Evolutionary conservation across 177 flowering plant species (phyloP).

Genomic region (Telopea speciosissima): DNA sequence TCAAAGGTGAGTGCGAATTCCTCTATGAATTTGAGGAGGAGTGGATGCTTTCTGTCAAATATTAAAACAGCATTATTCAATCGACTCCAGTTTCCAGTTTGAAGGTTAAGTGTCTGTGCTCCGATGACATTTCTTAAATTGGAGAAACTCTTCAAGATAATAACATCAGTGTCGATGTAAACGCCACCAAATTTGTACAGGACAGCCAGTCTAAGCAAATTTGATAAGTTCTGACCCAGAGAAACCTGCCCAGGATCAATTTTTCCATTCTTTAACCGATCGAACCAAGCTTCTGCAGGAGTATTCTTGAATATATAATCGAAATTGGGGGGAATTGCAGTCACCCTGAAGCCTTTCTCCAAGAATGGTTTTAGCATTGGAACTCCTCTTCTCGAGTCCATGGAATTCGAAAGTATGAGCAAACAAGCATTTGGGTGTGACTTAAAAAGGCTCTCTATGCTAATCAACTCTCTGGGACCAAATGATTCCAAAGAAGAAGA

Average conservation of each 20-base stretch:
- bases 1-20: conserved; percentile 29
- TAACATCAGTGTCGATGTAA: conserved; percentile 28
- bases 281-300: conserved; percentile 28
- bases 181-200: conserved; percentile 31
- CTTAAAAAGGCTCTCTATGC: conserved; percentile 27
- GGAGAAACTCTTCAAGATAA: conserved; percentile 23
- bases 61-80: conserved; percentile 33
- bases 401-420: conserved; percentile 22
- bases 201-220: conserved; percentile 24
- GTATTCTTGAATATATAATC: conserved; percentile 22
- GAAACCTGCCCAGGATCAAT: conserved; percentile 31
- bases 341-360: conserved; percentile 16
- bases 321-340: conserved; percentile 21
- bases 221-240: conserved; percentile 32
- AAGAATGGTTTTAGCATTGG: conserved; percentile 15
- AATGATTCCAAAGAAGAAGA: conserved; percentile 22
- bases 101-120: conserved; percentile 24
- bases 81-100: conserved; percentile 30
- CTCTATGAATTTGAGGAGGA: conserved; percentile 25
- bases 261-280: conserved; percentile 19
- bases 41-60: conserved; percentile 29
- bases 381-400: conserved; percentile 24
- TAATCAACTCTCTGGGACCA: conserved; percentile 19
- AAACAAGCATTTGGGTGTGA: conserved; percentile 29
- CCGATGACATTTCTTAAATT: conserved; percentile 27